These are phyloP conservation scores for Arabidopsis arenosa DNA, from an alignment of 345 rosid species.

Conservation along the genomic window DNA sequence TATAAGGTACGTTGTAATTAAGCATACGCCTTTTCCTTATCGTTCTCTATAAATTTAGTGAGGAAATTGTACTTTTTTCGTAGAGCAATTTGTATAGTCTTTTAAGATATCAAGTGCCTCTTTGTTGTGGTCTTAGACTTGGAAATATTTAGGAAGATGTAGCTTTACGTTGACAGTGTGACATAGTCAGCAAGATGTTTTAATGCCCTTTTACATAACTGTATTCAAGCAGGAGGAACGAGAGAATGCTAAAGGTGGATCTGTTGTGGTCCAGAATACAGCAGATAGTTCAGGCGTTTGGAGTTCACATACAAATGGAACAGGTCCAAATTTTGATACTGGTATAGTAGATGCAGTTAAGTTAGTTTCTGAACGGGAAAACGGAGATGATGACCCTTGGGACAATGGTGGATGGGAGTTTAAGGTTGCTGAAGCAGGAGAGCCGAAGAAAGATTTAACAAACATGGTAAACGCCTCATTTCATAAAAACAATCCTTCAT, in stretches of 20 bases:
- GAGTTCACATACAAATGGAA: conserved; percentile 35
- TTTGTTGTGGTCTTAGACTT: too few species aligned
- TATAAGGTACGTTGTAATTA: conserved; percentile 43
- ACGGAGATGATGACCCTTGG: conserved; percentile 38
- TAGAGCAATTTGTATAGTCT: background rate
- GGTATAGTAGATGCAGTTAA: conserved; percentile 7
- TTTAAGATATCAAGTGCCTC: too few species aligned
- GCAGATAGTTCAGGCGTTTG: conserved; percentile 13
- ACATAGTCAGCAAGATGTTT: background rate
- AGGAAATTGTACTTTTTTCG: background rate
- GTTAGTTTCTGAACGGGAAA: background rate
- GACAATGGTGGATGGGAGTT: conserved; percentile 53
- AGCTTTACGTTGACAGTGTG: background rate
- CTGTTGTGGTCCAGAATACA: conserved; percentile 15
- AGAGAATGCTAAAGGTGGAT: conserved; percentile 16
- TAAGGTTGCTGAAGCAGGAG: conserved; percentile 43
- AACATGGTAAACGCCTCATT: conserved; percentile 34
- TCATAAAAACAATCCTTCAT: conserved; percentile 13
- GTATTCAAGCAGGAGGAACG: conserved; percentile 18
- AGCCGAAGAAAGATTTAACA: conserved; percentile 7
- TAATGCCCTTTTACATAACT: conserved; percentile 4
- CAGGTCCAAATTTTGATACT: conserved; percentile 15
- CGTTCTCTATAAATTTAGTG: background rate
- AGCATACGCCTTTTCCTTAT: background rate
- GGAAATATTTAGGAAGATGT: background rate